These are phyloP conservation scores for Aspergillus campestris DNA, from an alignment of 495 filamentous ascomycete species.

Conservation along the genomic window DNA sequence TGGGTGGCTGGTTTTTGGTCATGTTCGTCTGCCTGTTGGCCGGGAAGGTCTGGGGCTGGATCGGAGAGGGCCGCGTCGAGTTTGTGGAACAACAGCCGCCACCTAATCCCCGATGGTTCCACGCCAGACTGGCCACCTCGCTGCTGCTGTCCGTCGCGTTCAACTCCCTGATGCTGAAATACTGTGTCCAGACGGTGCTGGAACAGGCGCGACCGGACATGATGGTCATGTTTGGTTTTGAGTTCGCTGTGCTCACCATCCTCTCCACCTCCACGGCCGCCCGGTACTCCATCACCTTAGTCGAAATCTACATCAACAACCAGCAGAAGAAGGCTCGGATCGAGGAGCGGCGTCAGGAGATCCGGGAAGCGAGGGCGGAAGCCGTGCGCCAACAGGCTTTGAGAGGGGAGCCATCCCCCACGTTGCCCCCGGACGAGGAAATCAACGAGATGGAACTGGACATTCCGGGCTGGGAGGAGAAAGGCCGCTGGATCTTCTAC, in stretches of 20 bases:
- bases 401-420: constrained; percentile 23
- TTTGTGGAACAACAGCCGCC: constrained; percentile 92
- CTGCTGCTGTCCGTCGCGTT: constrained; percentile 68
- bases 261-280: constrained; percentile 68
- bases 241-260: constrained; percentile 81
- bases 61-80: constrained; percentile 90
- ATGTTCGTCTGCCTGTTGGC: constrained; percentile 93
- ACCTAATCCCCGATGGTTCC: constrained; percentile 82
- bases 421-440: constrained; percentile 59
- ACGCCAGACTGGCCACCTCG: constrained; percentile 70
- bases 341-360: constrained; percentile 57
- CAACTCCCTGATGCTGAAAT: constrained; percentile 66
- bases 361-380: constrained; percentile 52
- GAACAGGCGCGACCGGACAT: constrained; percentile 83
- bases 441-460: constrained; percentile 91
- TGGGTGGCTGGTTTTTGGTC: constrained; percentile 86
- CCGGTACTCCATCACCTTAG: constrained; percentile 71
- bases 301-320: constrained; percentile 65
- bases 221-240: constrained; percentile 99
- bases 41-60: constrained; percentile 97
- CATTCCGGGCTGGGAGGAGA: constrained; percentile 93
- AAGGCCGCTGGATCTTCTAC: constrained; percentile 86
- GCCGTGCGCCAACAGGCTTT: constrained; percentile 35
- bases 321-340: constrained; percentile 58
- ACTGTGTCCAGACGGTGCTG: constrained; percentile 74